Evolutionary conservation across 352 stramenopile genomes (phyloP).

Genomic region (Phytophthora palmivora): DNA sequence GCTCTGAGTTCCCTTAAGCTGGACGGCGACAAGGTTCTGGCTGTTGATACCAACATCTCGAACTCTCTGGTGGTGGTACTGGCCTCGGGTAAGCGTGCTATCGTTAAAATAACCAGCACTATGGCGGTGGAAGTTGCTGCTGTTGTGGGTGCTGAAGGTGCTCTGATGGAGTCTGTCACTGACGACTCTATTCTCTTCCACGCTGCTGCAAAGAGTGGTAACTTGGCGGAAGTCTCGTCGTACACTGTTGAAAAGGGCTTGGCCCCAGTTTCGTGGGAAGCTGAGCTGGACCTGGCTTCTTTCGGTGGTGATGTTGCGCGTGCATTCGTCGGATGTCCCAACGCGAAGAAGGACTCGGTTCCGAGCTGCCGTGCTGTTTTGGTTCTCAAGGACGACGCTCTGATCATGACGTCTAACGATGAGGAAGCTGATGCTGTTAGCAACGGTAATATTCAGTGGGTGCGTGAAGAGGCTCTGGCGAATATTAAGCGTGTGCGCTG

Average conservation of each 20-base stretch:
- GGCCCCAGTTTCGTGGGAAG: constrained; percentile 46
- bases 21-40: constrained; percentile 41
- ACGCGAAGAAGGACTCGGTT: constrained; percentile 62
- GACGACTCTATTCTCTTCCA: constrained; percentile 71
- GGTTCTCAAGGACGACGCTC: constrained; percentile 75
- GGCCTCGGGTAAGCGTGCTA: constrained; percentile 63
- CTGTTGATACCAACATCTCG: constrained; percentile 49
- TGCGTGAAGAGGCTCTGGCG: constrained; percentile 80
- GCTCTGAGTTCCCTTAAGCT: constrained; percentile 46
- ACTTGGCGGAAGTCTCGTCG: constrained; percentile 49
- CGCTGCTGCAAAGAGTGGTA: constrained; percentile 30
- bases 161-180: constrained; percentile 61
- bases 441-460: constrained; percentile 61
- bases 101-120: constrained; percentile 53
- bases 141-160: constrained; percentile 48
- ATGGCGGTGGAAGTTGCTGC: constrained; percentile 49
- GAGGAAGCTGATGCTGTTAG: constrained; percentile 31
- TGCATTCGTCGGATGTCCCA: constrained; percentile 64
- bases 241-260: constrained; percentile 49
- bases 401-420: constrained; percentile 78
- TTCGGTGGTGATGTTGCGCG: constrained; percentile 60
- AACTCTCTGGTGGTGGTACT: constrained; percentile 60
- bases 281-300: constrained; percentile 51
- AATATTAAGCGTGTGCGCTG: constrained; percentile 81
- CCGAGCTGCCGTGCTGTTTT: constrained; percentile 61